Conservation (phyloP, 2,329 filamentous ascomycete species). For the Aspergillus flavus region DNA sequence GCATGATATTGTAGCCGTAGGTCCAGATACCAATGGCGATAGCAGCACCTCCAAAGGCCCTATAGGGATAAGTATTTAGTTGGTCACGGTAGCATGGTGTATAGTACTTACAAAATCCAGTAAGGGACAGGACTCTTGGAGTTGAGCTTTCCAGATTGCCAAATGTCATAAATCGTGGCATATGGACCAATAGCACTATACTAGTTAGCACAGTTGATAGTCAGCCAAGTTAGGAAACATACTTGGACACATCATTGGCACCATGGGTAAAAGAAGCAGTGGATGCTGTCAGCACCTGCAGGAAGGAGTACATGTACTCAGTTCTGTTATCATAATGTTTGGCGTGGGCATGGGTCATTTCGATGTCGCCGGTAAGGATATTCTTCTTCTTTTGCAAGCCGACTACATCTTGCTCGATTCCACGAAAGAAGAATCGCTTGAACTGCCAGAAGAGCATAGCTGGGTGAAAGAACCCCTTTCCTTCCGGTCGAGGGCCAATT, state of each 20-base stretch:
- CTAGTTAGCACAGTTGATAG: not conserved
- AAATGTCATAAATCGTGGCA: conserved; percentile 23
- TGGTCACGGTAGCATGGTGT: not conserved
- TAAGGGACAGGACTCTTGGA: conserved; percentile 19
- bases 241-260: conserved; percentile 26
- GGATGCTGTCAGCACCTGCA: conserved; percentile 21
- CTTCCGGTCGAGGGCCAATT: conserved; percentile 21
- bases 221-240: not conserved
- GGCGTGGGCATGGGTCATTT: conserved; percentile 20
- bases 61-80: not conserved
- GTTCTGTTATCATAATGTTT: conserved; percentile 20
- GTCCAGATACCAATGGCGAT: conserved; percentile 24
- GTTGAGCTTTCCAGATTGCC: conserved; percentile 10
- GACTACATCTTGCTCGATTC: conserved; percentile 21
- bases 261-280: conserved; percentile 23
- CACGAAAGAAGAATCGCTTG: conserved; percentile 18
- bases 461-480: conserved; percentile 11
- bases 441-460: conserved; percentile 21
- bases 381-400: conserved; percentile 20
- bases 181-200: conserved; percentile 22
- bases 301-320: conserved; percentile 24
- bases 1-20: conserved; percentile 26
- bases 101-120: conserved; percentile 21
- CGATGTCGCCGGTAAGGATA: conserved; percentile 19
- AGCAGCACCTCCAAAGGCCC: conserved; percentile 19